These are phyloP conservation scores for Colletotrichum sp. DNA, from an alignment of 2,329 filamentous ascomycete species.

Conservation along the genomic window DNA sequence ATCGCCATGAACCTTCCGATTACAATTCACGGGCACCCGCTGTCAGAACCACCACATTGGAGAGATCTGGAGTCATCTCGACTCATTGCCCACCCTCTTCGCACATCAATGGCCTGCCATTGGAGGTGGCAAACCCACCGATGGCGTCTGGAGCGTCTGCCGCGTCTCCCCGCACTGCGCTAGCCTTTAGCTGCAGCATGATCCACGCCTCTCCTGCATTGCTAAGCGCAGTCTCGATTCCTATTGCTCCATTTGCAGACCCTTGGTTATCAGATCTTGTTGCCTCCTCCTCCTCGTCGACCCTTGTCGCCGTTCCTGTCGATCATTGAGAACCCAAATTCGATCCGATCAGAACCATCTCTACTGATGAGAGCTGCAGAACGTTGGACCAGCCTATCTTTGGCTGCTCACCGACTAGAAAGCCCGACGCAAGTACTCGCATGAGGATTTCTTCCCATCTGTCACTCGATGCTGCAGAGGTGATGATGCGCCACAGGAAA, in stretches of 20 bases:
- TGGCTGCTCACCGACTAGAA: not conserved
- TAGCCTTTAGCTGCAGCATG: slow-evolving; percentile 16
- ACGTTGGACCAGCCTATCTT: not conserved
- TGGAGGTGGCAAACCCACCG: not conserved
- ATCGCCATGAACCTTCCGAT: slow-evolving; percentile 3
- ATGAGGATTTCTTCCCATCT: not conserved
- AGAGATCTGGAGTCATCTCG: not conserved
- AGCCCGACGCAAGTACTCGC: not conserved
- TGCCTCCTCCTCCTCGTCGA: not conserved
- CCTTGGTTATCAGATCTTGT: not conserved
- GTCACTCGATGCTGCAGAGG: not conserved
- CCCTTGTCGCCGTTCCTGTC: slow-evolving; percentile 1
- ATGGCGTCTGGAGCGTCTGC: slow-evolving; percentile 5
- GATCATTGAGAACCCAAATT: not conserved
- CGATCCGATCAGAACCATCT: not conserved
- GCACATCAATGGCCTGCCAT: not conserved
- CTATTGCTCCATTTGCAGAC: not conserved
- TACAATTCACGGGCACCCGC: not conserved
- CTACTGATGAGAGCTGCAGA: not conserved
- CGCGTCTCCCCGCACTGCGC: slow-evolving; percentile 6
- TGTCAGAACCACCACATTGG: not conserved
- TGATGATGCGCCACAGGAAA: not conserved
- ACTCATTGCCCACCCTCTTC: not conserved
- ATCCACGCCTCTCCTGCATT: not conserved
- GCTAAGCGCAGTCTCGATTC: not conserved